Base-by-base conservation (phyloP, 78 protist species). In the Emiliania huxleyi region DNA sequence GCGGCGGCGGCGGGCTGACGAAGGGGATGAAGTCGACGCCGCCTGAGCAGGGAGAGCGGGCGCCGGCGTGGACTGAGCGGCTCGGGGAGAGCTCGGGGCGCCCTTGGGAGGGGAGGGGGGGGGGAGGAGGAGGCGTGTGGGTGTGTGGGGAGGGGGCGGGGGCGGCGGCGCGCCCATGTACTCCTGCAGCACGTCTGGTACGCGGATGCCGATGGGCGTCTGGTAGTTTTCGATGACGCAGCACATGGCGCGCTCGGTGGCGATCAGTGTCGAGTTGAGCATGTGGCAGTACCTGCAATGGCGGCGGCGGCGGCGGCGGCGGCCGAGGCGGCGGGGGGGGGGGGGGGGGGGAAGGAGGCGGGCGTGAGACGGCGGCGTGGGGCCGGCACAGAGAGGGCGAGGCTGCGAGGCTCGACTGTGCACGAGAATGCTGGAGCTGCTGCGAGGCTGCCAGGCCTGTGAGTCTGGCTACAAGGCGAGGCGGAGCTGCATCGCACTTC, bases 221-320 rank as follows among this genome's bases (percentile, higher is more conserved):
- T 98, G 99, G 97, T 97, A 94, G 97, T 97, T 98, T 96, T 99
- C 99, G 43, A 98, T 94, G 77, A 99, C 94, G 96, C 98, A 96
- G 96, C 99, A 99, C 55, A 99, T 91, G 49, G 98, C 97, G 33
- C 99, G 96, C 90, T 97, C 96, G 29, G 98, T 97, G 75, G 99
- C 99, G 69, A 94, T 90, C 84, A 99, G 91, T 23, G 99, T 99
- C 35, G 98, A 71, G 97, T 99, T 99, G 93, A 69, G 85, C 91
- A 89, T 89, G 75, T 89, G 91, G 1, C 11, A 0, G 25, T 52
- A 89, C 18, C 1, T n/a, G n/a, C n/a, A n/a, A n/a, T n/a, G n/a
- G n/a, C n/a, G n/a, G n/a, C n/a, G n/a, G n/a, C n/a, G n/a, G n/a
- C n/a, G n/a, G n/a, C n/a, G n/a, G n/a, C n/a, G n/a, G n/a, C n/a